Base-by-base conservation (phyloP, 139 green algal genomes). In the Chlamydomonas sphaeroides region DNA sequence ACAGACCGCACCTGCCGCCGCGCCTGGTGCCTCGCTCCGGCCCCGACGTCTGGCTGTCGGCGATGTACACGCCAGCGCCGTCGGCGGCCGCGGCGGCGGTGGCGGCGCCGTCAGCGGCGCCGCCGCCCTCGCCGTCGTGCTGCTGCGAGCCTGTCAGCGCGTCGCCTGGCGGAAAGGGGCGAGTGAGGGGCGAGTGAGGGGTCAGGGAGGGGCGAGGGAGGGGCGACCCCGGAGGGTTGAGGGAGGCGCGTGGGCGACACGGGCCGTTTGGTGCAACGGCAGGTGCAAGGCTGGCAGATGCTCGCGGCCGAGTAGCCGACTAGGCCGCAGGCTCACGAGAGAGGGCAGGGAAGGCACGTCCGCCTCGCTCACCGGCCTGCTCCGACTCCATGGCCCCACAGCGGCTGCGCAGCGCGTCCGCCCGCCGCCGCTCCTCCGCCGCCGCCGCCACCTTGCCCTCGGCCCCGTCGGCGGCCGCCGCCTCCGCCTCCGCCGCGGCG, bases 41-140 rank as follows among this genome's bases (percentile, higher is more conserved):
- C 5, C 68, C 63, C 26, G 74, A 84, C 26, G 69, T 33, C 75
- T 87, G 83, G 42, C 72, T 84, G 57, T 61, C 83, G 20, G 56
- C 75, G 25, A 87, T 76, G 67, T 80, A 87, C 14, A 87, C 57
- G n/a, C 78, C 23, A 26, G 56, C 56, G 2, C 23, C 21, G 23
- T 1, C 57, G 39, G 78, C 17, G 53, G 38, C 49, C n/a, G 36
- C 67, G 39, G 63, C 74, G 36, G 3, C 57, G 33, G 14, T 28
- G 45, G 35, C 8, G 3, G 7, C 57, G 14, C 25, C 59, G 32
- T 59, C 38, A 6, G 2, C 11, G 25, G 14, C 61, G 30, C 20
- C 61, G 61, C 30, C 38, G 30, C 73, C 26, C 10, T 21, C 14
- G 28, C 32, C 11, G 39, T 65, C 65, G 48, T 20, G 35, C 25